Conservation (phyloP, 257 asterid species). For the Plantago ovata region DNA sequence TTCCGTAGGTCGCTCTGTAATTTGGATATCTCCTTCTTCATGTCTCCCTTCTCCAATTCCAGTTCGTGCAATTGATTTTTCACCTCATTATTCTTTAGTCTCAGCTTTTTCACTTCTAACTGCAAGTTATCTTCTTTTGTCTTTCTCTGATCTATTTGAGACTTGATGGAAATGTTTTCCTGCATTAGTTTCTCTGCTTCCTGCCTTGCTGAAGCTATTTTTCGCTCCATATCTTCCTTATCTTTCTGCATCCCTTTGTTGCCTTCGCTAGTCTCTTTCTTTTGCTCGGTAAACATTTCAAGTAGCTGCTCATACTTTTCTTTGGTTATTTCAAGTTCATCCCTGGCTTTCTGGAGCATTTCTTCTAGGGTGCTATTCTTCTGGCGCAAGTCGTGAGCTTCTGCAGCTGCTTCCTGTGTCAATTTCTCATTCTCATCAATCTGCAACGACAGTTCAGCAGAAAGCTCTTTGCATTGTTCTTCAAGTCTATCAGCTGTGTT, state of each 20-base stretch:
- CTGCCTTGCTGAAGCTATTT: slow-evolving; percentile 44
- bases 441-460: slow-evolving; percentile 55
- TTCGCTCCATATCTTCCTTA: slow-evolving; percentile 46
- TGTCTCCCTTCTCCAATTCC: slow-evolving; percentile 60
- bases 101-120: slow-evolving; percentile 57
- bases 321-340: slow-evolving; percentile 39
- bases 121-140: slow-evolving; percentile 53
- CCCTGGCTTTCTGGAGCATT: slow-evolving; percentile 50
- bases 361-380: slow-evolving; percentile 58
- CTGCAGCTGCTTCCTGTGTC: slow-evolving; percentile 47
- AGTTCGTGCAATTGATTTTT: slow-evolving; percentile 34
- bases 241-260: slow-evolving; percentile 30
- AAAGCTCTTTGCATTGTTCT: slow-evolving; percentile 61
- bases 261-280: slow-evolving; percentile 7
- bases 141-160: slow-evolving; percentile 56
- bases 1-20: slow-evolving; percentile 37
- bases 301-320: slow-evolving; percentile 37
- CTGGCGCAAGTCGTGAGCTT: slow-evolving; percentile 49
- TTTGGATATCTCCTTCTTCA: slow-evolving; percentile 51
- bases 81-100: slow-evolving; percentile 46
- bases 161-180: slow-evolving; percentile 49
- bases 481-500: slow-evolving; percentile 53
- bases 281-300: slow-evolving; percentile 28
- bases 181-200: slow-evolving; percentile 47
- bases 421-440: slow-evolving; percentile 61